A percentile compares a stretch with the other conserved stretches of the same genome.
Conservation (phyloP, 495 filamentous ascomycete species). For the Usnea hakonensis region DNA sequence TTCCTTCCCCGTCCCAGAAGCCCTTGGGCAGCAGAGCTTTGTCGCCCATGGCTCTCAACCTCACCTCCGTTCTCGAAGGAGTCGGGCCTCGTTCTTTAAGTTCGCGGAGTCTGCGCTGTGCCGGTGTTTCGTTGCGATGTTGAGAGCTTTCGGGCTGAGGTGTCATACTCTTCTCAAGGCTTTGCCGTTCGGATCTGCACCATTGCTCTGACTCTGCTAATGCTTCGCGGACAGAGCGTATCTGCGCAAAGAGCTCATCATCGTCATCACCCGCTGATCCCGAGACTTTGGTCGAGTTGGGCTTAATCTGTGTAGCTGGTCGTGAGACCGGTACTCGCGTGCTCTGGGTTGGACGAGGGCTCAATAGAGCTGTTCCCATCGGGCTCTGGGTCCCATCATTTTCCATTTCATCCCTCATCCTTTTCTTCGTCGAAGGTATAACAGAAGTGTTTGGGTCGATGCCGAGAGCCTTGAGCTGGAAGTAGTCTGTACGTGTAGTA, state of each 20-base stretch:
- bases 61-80: slow-evolving; percentile 22
- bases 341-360: not conserved
- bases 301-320: not conserved
- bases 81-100: slow-evolving; percentile 14
- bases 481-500: slow-evolving; percentile 25
- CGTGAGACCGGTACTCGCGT: not conserved
- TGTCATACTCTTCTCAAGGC: slow-evolving; percentile 16
- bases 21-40: slow-evolving; percentile 17
- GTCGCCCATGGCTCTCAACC: slow-evolving; percentile 17
- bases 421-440: slow-evolving; percentile 17
- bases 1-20: slow-evolving; percentile 9
- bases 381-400: slow-evolving; percentile 4
- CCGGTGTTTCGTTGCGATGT: slow-evolving; percentile 11
- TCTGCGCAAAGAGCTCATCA: slow-evolving; percentile 23
- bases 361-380: not conserved
- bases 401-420: slow-evolving; percentile 7
- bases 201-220: slow-evolving; percentile 23
- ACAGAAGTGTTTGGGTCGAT: slow-evolving; percentile 25
- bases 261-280: slow-evolving; percentile 10
- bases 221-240: slow-evolving; percentile 22
- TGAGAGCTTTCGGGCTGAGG: slow-evolving; percentile 7
- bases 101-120: slow-evolving; percentile 12
- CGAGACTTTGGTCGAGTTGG: not conserved
- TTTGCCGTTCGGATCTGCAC: slow-evolving; percentile 22
- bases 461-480: slow-evolving; percentile 24